These are phyloP conservation scores for Collybiopsis luxurians DNA, from an alignment of 768 basidiomycete species.

Conservation along the genomic window DNA sequence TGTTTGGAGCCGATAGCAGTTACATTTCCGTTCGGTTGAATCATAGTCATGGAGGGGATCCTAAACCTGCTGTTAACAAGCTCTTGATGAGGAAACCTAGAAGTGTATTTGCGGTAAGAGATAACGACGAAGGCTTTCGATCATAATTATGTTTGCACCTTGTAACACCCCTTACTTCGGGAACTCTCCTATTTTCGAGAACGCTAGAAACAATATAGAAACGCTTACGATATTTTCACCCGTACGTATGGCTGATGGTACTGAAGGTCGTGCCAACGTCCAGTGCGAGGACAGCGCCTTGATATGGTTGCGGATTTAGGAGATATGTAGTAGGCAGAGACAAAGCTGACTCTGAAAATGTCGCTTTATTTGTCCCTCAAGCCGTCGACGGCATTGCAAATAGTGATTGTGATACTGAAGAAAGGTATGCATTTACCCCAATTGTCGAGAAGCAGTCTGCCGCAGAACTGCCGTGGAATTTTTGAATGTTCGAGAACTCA, in stretches of 20 bases:
- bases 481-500: no score
- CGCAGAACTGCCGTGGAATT: no score
- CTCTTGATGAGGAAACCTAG: slow-evolving; percentile 18
- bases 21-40: slow-evolving; percentile 1
- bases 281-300: slow-evolving; percentile 39
- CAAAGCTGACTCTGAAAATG: no score
- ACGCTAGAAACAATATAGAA: slow-evolving; percentile 16
- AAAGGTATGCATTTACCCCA: no score
- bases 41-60: slow-evolving; percentile 32
- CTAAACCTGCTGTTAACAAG: slow-evolving; percentile 28
- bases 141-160: slow-evolving; percentile 24
- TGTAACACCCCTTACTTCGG: slow-evolving; percentile 43
- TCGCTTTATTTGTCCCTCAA: not conserved
- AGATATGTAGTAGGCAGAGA: not conserved
- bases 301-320: slow-evolving; percentile 26
- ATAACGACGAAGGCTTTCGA: slow-evolving; percentile 13
- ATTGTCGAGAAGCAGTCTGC: no score
- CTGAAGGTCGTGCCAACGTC: slow-evolving; percentile 50
- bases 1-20: not conserved
- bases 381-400: no score
- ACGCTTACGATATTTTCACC: not conserved
- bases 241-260: slow-evolving; percentile 40
- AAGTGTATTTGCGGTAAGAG: not conserved
- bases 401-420: no score
- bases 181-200: slow-evolving; percentile 36